phyloP scores from a whole-genome alignment of 306 rosid genomes.

The Prunus salicina region DNA sequence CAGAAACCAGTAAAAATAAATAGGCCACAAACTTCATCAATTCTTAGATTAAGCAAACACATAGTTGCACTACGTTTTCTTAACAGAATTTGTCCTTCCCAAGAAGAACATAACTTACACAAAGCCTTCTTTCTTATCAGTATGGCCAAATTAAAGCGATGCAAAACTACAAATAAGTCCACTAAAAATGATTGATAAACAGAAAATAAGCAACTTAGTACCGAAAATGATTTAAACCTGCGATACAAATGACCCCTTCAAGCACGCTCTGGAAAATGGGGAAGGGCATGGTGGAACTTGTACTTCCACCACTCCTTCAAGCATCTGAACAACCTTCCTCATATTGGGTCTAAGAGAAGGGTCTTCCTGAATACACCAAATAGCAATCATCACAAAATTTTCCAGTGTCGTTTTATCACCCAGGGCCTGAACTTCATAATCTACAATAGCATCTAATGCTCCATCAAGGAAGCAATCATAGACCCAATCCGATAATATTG shows the following conservation, averaged over 20 bases:
- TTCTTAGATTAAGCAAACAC: too few relatives aligned
- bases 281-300: slow-evolving; percentile 32
- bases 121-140: too few relatives aligned
- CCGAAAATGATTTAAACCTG: not conserved
- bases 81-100: too few relatives aligned
- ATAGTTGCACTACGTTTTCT: too few relatives aligned
- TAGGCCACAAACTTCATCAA: too few relatives aligned
- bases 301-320: slow-evolving; percentile 38
- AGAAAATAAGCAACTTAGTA: not conserved
- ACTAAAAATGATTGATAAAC: not conserved
- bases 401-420: slow-evolving; percentile 12
- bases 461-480: slow-evolving; percentile 21
- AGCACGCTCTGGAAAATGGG: not conserved
- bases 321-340: slow-evolving; percentile 33
- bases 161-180: too few relatives aligned
- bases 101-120: too few relatives aligned
- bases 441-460: not conserved
- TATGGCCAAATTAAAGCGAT: too few relatives aligned
- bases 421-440: slow-evolving; percentile 11
- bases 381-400: slow-evolving; percentile 9
- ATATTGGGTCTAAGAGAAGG: slow-evolving; percentile 28
- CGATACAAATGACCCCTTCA: not conserved
- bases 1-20: too few relatives aligned
- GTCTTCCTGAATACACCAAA: slow-evolving; percentile 42
- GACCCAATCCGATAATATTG: slow-evolving; percentile 18